Evolutionary conservation across 306 rosid species (phyloP).

Genomic region (Canavalia ensiformis): DNA sequence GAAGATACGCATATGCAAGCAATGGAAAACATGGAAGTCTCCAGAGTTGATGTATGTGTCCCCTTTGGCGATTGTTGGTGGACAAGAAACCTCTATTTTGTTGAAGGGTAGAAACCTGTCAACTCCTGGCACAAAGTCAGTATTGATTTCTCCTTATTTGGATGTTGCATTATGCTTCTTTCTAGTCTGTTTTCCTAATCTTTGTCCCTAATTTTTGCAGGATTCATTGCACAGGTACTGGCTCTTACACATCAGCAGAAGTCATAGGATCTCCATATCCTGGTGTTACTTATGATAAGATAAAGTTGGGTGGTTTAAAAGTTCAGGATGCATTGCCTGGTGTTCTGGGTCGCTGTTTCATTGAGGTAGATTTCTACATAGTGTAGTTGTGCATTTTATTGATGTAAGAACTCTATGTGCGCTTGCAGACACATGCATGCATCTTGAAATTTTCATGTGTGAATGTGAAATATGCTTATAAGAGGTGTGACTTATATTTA

Average conservation of each 20-base stretch:
- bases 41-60: conserved; percentile 87
- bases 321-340: conserved; percentile 66
- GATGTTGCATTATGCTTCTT: conserved; percentile 37
- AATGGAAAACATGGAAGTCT: conserved; percentile 78
- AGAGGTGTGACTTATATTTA: conserved; percentile 26
- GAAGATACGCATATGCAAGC: conserved; percentile 67
- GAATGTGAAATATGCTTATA: conserved; percentile 3
- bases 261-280: conserved; percentile 55
- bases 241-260: conserved; percentile 72
- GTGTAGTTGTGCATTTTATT: not conserved
- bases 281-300: conserved; percentile 66
- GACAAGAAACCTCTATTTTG: conserved; percentile 73
- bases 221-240: conserved; percentile 81
- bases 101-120: conserved; percentile 86
- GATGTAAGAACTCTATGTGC: not conserved
- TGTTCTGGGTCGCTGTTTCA: conserved; percentile 83
- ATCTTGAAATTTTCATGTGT: conserved; percentile 1
- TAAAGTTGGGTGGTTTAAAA: conserved; percentile 68
- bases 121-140: conserved; percentile 81
- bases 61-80: conserved; percentile 86
- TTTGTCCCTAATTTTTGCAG: conserved; percentile 57
- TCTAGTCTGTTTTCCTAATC: conserved; percentile 27
- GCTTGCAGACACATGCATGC: not conserved
- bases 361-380: conserved; percentile 68
- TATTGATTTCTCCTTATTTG: conserved; percentile 21